Base-by-base conservation (phyloP, 768 basidiomycete species). In the Clitopilus hobsonii region DNA sequence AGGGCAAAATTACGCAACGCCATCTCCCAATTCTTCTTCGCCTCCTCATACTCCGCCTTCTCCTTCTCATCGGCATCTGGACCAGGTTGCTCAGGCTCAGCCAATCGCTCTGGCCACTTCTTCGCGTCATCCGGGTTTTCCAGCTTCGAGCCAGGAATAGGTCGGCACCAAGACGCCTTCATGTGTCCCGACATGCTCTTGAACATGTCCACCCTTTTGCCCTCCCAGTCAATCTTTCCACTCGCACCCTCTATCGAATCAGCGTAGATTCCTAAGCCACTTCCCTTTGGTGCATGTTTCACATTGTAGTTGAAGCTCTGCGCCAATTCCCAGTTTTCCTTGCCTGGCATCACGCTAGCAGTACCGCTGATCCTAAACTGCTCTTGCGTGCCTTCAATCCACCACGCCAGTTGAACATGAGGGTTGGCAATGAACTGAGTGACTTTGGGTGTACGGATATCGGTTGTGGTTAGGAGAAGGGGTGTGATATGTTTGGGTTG, bases 111-210 rank as follows among this genome's bases (percentile, higher is more conserved):
- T 8, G 87, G 89, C 87, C 89, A 89, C 58, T 69, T 72, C 58
- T 80, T 78, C 55, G 80, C 77, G 48, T 83, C 84, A 1, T 84
- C 84, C 38, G 77, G 80, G 23, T 78, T 78, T 11, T 64, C 52
- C 41, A 91, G 63, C 11, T 63, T 69, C 3, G 72, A 75, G 0
- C 91, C 93, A 0, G 90, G 88, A 0, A 74, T 64, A 2, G 89
- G 89, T 2, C 85, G 74, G 58, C 80, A 83, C 84, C 89, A 94
- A 38, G 73, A 74, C 22, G 91, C 91, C 58, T 80, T 83, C 82
- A 91, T 81, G 48, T 74, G 68, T 2, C 73, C 76, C 41, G 78
- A 78, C 76, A 93, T 77, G 48, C 57, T 67, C 55, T 79, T 75
- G 65, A 89, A 94, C 27, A 79, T 65, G 48, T 78, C 76, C n/a